Conservation (phyloP, 331 rosid genomes). For the Quercus lobata region DNA sequence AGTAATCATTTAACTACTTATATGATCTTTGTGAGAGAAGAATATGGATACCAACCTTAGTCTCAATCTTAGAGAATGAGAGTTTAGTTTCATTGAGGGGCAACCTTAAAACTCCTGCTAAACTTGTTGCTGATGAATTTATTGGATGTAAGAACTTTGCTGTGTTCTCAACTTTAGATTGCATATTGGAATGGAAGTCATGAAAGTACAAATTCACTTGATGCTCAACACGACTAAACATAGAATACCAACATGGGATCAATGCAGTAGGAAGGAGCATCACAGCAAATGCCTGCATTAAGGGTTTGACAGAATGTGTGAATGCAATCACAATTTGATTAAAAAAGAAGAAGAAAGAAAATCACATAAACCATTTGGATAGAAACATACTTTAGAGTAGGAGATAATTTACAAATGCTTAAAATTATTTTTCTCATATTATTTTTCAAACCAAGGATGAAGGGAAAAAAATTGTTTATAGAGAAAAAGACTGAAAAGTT, state of each 20-base stretch:
- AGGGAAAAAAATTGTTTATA: no score
- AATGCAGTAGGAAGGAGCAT: conserved; percentile 22
- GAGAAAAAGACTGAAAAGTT: no score
- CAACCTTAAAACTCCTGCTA: conserved; percentile 32
- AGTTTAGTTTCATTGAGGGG: conserved; percentile 15
- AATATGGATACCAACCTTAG: conserved; percentile 25
- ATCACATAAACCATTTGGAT: no score
- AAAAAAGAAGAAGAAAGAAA: background rate
- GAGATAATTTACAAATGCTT: no score
- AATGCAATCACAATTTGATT: background rate
- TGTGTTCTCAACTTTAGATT: conserved; percentile 27
- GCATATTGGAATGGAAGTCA: conserved; percentile 6
- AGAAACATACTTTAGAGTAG: no score
- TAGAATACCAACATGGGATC: conserved; percentile 42
- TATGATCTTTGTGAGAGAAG: background rate
- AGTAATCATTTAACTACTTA: background rate
- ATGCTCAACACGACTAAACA: conserved; percentile 25
- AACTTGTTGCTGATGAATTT: conserved; percentile 36
- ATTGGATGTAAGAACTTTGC: conserved; percentile 19
- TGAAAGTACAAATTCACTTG: conserved; percentile 11
- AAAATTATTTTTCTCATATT: no score
- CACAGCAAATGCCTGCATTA: conserved; percentile 40
- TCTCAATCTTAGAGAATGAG: conserved; percentile 37
- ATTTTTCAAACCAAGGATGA: no score
- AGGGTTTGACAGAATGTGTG: background rate